A percentile compares a stretch with the other conserved stretches of the same genome.
phyloP scores from a whole-genome alignment of 1,139 yeast species.

The Nakaseomyces kungkrabaensis region DNA sequence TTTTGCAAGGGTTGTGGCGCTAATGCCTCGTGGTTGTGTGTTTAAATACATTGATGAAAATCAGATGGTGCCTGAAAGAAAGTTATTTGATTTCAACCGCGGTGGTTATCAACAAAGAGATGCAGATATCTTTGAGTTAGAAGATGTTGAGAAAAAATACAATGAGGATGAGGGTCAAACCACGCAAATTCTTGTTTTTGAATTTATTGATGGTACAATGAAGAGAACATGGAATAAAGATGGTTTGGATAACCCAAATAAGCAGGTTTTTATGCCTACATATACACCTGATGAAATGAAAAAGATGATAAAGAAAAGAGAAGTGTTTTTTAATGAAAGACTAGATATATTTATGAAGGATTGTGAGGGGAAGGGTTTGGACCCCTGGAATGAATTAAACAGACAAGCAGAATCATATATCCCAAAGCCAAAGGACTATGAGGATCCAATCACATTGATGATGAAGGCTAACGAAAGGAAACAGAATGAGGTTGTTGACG shows the following conservation, averaged over 20 bases:
- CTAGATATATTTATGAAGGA: conserved; percentile 34
- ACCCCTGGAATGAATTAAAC: conserved; percentile 34
- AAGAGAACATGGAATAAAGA: conserved; percentile 34
- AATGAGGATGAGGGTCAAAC: conserved; percentile 22
- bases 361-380: conserved; percentile 28
- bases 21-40: conserved; percentile 59
- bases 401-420: conserved; percentile 31
- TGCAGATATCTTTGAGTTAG: conserved; percentile 39
- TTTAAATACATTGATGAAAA: conserved; percentile 70
- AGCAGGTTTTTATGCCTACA: conserved; percentile 35
- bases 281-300: conserved; percentile 44
- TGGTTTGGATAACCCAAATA: conserved; percentile 19
- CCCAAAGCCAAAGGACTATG: conserved; percentile 41
- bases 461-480: conserved; percentile 21
- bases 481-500: conserved; percentile 15
- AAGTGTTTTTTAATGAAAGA: conserved; percentile 40
- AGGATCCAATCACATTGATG: conserved; percentile 45
- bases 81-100: conserved; percentile 39
- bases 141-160: conserved; percentile 27
- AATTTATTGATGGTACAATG: conserved; percentile 62
- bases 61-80: conserved; percentile 40
- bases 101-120: conserved; percentile 41
- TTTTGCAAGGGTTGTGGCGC: conserved; percentile 50
- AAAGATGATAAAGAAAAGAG: conserved; percentile 51
- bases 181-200: conserved; percentile 57